Base-by-base conservation (phyloP, 345 rosid species). In the Raphanus sativus region DNA sequence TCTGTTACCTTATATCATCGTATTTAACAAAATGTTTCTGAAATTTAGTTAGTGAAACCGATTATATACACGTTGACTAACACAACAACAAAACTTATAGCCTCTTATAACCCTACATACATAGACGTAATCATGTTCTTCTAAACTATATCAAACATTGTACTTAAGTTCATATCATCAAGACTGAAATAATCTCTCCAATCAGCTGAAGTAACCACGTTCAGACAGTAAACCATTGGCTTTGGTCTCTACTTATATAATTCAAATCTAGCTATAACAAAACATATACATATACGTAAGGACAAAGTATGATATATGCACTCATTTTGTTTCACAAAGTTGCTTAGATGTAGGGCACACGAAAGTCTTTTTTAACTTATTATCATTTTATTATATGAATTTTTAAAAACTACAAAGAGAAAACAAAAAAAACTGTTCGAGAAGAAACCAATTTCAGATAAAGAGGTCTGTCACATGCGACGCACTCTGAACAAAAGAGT, bases 381-480 rank as follows among this genome's bases (percentile, higher is more conserved):
- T 48, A 48, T 48, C 55, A 48, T 48, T 45, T 45, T 45, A 13
- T 33, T 6, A 48, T 13, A 48, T 48, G 55, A 48, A 42, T 42
- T 42, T 4, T 42, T 11, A 0, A 13, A 48, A 13, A 48, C 2
- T 13, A 4, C 4, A 48, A 4, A 48, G 55, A 48, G 55, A 48
- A 48, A 48, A 48, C 17, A 6, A 42, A 52, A 42, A 52, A 77
- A 71, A n/a, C 45, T 24, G 69, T 65, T 71, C 72, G 77, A 67
- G 81, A 67, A 73, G 74, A 73, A 68, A 38, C 74, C 64, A 79
- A 74, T 54, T 73, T 67, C 65, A 73, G 78, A 79, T 67, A 79
- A 79, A 73, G 70, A 74, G 60, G 52, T 38, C 74, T 48, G 17
- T 79, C 82, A 74, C 82, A 79, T 79, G 82, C 82, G 74, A 79